phyloP scores from a whole-genome alignment of 768 basidiomycete genomes.

The Pleurotus platypus region DNA sequence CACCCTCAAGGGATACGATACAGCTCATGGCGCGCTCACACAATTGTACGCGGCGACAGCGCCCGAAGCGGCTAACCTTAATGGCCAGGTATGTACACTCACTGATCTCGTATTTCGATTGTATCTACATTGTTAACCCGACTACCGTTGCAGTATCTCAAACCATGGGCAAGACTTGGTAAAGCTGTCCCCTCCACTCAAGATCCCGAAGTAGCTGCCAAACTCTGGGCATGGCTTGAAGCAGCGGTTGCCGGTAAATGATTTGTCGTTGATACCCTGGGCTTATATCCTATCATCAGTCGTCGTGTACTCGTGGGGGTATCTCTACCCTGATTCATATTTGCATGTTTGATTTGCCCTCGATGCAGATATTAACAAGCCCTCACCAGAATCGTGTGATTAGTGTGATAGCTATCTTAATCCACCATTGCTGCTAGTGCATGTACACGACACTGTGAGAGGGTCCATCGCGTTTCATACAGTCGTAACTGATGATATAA shows the following conservation, averaged over 20 bases:
- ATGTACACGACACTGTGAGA: too few species aligned
- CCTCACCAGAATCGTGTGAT: too few species aligned
- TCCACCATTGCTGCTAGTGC: too few species aligned
- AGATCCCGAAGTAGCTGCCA: constrained; percentile 20
- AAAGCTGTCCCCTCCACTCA: constrained; percentile 17
- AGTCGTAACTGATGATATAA: too few species aligned
- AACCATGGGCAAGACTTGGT: constrained; percentile 28
- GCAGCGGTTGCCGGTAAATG: constrained; percentile 17
- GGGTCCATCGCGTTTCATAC: too few species aligned
- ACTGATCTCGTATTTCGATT: neutral
- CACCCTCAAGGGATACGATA: neutral
- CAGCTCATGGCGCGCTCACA: constrained; percentile 27
- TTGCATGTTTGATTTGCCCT: too few species aligned
- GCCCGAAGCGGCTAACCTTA: constrained; percentile 23
- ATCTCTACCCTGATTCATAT: too few species aligned
- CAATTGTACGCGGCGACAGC: constrained; percentile 35
- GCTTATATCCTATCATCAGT: too few species aligned
- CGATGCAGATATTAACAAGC: too few species aligned
- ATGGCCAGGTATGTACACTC: constrained; percentile 25
- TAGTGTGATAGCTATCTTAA: too few species aligned
- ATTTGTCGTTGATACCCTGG: too few species aligned
- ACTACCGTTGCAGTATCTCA: constrained; percentile 10
- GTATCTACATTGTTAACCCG: neutral
- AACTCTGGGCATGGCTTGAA: constrained; percentile 31
- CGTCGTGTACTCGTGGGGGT: too few species aligned